Conservation (phyloP, 176 grass and related monocot genomes). For the Zoysia japonica region DNA sequence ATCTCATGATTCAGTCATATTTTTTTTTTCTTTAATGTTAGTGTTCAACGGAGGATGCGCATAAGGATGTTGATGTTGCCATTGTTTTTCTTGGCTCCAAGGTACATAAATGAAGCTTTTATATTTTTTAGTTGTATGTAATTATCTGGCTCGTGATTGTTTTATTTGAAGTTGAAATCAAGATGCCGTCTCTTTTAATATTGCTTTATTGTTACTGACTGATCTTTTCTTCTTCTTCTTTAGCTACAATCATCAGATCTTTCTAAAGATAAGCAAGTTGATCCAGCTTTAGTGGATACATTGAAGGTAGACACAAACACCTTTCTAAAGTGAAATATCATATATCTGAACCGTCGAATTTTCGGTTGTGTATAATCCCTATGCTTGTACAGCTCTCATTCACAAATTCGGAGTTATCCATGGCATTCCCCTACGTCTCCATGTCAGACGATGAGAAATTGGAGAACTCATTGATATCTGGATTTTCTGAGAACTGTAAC, state of each 20-base stretch:
- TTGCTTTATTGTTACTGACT: conserved; percentile 21
- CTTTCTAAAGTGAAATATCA: background rate
- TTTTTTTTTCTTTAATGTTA: background rate
- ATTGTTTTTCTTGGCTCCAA: conserved; percentile 83
- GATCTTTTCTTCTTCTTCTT: conserved; percentile 25
- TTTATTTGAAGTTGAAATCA: background rate
- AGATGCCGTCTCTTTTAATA: background rate
- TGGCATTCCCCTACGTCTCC: conserved; percentile 86
- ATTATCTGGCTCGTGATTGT: conserved; percentile 12
- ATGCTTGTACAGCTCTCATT: conserved; percentile 55
- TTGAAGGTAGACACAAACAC: conserved; percentile 60
- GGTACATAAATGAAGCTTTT: conserved; percentile 47
- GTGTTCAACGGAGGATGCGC: background rate
- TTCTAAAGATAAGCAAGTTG: conserved; percentile 65
- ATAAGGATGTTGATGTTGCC: conserved; percentile 62
- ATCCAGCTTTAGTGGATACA: conserved; percentile 60
- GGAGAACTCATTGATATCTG: conserved; percentile 70
- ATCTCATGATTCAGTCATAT: conserved; percentile 16
- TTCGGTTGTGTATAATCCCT: conserved; percentile 6
- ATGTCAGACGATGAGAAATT: conserved; percentile 60
- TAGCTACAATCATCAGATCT: conserved; percentile 87
- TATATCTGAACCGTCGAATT: conserved; percentile 5
- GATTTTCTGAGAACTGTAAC: conserved; percentile 74
- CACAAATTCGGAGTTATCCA: conserved; percentile 75
- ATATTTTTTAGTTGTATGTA: background rate